Evolutionary conservation across 2,329 filamentous ascomycete genomes (phyloP), one percentile per base, ranked within the genome.

Genomic region (Alternaria novae-zelandiae): DNA sequence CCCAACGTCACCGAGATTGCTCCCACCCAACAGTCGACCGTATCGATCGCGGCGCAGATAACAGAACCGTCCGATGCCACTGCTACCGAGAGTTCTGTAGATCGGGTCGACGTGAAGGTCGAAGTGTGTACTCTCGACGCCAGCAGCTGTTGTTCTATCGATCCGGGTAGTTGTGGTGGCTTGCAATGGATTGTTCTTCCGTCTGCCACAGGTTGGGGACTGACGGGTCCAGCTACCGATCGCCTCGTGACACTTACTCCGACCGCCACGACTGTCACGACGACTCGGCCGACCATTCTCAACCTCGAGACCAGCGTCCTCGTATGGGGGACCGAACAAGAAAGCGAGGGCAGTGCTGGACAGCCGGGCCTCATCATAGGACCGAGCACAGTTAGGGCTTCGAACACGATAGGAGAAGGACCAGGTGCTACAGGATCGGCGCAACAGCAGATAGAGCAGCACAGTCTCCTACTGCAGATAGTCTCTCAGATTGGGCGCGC

Each of bases 281-380:
- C 67, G 7, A 63, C 46, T 23, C 67, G 67, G 13, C 71, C 70
- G 10, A 70, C 63, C 4, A 53, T 75, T 4, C 53, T 74, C 13
- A 55, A 36, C 3, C 49, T 73, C 25, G 65, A 66, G 23, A 73
- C 70, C 13, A 69, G 57, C 21, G 44, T 64, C 6, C 49, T 53
- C 4, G 32, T 57, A 3, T 56, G 11, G 47, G 20, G 11, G n/a
- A 41, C 20, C 21, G 30, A 11, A 25, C 55, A 11, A 23, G 58
- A 17, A 25, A 45, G 21, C 21, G 32, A 46, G 20, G 43, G 47
- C 12, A 44, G 17, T 21, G 17, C 28, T 26, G 47, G n/a, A n/a
- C 53, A 55, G 30, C 46, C 56, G 25, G 25, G 21, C 28, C 49
- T 21, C 25, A 23, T 43, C 12, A 43, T 30, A 17, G 47, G 47